phyloP scores from a whole-genome alignment of 768 basidiomycete species.

The Clitopilus hobsonii region DNA sequence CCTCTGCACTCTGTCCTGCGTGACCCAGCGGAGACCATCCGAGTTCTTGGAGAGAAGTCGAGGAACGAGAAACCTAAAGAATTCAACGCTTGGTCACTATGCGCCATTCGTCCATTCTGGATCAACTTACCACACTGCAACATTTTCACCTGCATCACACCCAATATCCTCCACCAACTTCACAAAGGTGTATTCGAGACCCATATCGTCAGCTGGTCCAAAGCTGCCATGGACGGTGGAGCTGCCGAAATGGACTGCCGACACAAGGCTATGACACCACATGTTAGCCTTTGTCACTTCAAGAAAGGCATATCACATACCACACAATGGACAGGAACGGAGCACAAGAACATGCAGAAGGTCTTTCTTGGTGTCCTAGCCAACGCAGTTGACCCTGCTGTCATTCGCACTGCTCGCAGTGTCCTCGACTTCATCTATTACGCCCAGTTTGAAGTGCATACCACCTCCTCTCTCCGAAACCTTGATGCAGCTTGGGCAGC shows the following conservation, averaged over 20 bases:
- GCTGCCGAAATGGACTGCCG: conserved; percentile 27
- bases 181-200: conserved; percentile 45
- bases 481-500: conserved; percentile 16
- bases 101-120: conserved; percentile 32
- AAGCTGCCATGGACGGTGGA: conserved; percentile 10
- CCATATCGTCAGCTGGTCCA: conserved; percentile 33
- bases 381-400: conserved; percentile 14
- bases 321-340: conserved; percentile 38
- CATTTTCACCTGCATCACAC: conserved; percentile 31
- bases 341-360: conserved; percentile 34
- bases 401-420: conserved; percentile 17
- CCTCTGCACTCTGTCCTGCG: background rate
- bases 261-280: conserved; percentile 26
- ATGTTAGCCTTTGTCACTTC: conserved; percentile 29
- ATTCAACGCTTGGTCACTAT: conserved; percentile 6
- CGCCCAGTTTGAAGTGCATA: conserved; percentile 24
- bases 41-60: conserved; percentile 1
- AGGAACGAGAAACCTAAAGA: no score
- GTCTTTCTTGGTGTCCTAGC: conserved; percentile 27
- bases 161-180: conserved; percentile 40
- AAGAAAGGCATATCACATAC: conserved; percentile 34
- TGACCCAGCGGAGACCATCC: background rate
- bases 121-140: conserved; percentile 27
- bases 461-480: conserved; percentile 14
- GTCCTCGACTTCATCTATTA: conserved; percentile 34